Percentiles rank a stretch among this genome's conserved stretches.
Evolutionary conservation across 2,329 filamentous ascomycete genomes (phyloP).

Genomic region (Calonectria ilicicola): DNA sequence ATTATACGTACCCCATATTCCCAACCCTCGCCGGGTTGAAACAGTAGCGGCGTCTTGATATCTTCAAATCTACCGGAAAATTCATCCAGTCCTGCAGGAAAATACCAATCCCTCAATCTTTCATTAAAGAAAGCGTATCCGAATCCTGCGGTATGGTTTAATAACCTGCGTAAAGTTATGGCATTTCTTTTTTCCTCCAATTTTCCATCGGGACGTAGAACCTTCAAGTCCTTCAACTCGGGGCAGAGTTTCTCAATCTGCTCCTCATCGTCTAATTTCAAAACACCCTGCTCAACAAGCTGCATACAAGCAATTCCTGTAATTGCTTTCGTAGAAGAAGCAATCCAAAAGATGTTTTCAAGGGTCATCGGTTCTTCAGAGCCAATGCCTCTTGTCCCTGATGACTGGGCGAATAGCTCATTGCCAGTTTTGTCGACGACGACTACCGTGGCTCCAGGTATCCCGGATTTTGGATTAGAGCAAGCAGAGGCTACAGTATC

Average conservation of each 20-base stretch:
- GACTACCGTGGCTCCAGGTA: slow-evolving; percentile 60
- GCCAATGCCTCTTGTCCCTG: slow-evolving; percentile 58
- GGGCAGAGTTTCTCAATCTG: slow-evolving; percentile 61
- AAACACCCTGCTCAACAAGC: slow-evolving; percentile 63
- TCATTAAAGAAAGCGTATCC: slow-evolving; percentile 68
- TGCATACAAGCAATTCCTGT: slow-evolving; percentile 67
- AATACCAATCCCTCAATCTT: slow-evolving; percentile 57
- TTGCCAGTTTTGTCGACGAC: slow-evolving; percentile 61
- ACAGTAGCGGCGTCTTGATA: slow-evolving; percentile 66
- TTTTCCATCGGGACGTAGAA: slow-evolving; percentile 54
- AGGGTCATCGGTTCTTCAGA: slow-evolving; percentile 65
- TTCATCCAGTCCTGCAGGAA: slow-evolving; percentile 67
- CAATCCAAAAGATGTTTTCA: slow-evolving; percentile 71
- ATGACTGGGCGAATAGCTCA: slow-evolving; percentile 60
- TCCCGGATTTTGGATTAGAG: slow-evolving; percentile 50
- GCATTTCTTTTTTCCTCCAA: slow-evolving; percentile 57
- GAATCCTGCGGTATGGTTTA: slow-evolving; percentile 68
- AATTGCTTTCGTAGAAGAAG: slow-evolving; percentile 69
- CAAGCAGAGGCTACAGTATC: slow-evolving; percentile 51
- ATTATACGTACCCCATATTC: slow-evolving; percentile 64
- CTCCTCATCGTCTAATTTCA: slow-evolving; percentile 61
- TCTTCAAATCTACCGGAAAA: slow-evolving; percentile 66
- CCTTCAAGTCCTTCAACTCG: slow-evolving; percentile 60
- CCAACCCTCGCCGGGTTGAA: slow-evolving; percentile 73
- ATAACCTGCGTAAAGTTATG: slow-evolving; percentile 70